phyloP scores from a whole-genome alignment of 2,329 filamentous ascomycete species.

The Aspergillus candidus region DNA sequence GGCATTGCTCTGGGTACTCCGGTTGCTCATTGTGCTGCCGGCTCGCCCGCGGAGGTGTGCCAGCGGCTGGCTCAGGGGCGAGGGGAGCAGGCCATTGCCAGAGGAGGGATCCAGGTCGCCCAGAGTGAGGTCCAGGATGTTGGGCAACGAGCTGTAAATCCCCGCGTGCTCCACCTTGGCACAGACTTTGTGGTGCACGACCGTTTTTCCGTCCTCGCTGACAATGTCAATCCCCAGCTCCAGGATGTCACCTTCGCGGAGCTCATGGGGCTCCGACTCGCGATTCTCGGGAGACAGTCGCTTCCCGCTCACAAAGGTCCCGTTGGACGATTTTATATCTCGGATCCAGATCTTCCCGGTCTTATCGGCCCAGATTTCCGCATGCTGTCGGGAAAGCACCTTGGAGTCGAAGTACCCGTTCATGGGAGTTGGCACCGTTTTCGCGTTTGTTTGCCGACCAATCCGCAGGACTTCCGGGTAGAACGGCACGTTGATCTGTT shows the following conservation, averaged over 20 bases:
- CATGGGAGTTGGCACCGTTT: constrained; percentile 80
- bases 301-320: constrained; percentile 92
- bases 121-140: constrained; percentile 82
- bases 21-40: constrained; percentile 60
- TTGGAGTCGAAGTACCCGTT: constrained; percentile 99
- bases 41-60: constrained; percentile 63
- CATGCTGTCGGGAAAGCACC: constrained; percentile 90
- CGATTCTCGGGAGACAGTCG: constrained; percentile 88
- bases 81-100: constrained; percentile 65
- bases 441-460: constrained; percentile 93
- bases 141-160: constrained; percentile 63
- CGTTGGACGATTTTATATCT: constrained; percentile 97
- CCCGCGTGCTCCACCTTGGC: constrained; percentile 95
- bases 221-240: constrained; percentile 98
- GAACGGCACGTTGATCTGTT: constrained; percentile 89
- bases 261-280: constrained; percentile 90
- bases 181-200: constrained; percentile 96
- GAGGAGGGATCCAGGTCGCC: constrained; percentile 78
- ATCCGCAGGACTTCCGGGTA: constrained; percentile 92
- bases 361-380: constrained; percentile 86
- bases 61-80: constrained; percentile 58
- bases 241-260: constrained; percentile 84
- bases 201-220: constrained; percentile 95
- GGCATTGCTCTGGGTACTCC: constrained; percentile 50
- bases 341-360: constrained; percentile 88